Evolutionary conservation across 805 yeast genomes (phyloP), one percentile per base, ranked within the genome.

Genomic region (Spathaspora boniae): DNA sequence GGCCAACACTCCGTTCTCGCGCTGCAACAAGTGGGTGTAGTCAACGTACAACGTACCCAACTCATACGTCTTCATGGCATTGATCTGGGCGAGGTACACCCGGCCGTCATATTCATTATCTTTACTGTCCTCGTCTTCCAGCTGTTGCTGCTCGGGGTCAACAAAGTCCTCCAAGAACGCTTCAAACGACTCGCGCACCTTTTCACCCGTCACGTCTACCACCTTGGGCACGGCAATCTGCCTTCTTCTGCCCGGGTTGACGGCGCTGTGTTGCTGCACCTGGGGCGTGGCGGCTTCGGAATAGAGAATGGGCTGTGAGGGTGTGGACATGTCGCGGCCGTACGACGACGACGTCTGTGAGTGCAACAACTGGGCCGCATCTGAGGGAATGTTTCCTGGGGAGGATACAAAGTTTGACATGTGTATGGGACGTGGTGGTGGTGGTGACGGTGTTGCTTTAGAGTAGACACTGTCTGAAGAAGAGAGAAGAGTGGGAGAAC

Each of bases 161-260:
- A 64, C 62, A 52, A 69, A 91, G 21, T 76, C 83, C 51, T 80
- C 84, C 37, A 91, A 61, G 52, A 91, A 91, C 45, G 73, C 77
- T 56, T 89, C 96, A 57, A 93, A 91, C 11, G 89, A 80, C 58
- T 87, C 96, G 29, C 91, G 76, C 12, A 93, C 97, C 48, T 86
- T 86, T 55, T 89, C 97, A 40, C 96, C 97, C 3, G 96, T 87
- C 31, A 79, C 78, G 64, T 93, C 98, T 18, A 77, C 77, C 18
- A 93, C 96, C 54, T 84, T 86, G 18, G 94, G 88, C 36, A 91
- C 86, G 18, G 79, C 78, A 40, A 76, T 69, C 40, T 81, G 65
- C 41, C 76, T 74, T 51, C 82, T 72, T 62, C 83, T 72, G 8
- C 65, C 61, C 4, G 55, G 46, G 7, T 46, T 48, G 8, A 48